Base-by-base conservation (phyloP, 106 monocot species). In the Ottelia alismoides region DNA sequence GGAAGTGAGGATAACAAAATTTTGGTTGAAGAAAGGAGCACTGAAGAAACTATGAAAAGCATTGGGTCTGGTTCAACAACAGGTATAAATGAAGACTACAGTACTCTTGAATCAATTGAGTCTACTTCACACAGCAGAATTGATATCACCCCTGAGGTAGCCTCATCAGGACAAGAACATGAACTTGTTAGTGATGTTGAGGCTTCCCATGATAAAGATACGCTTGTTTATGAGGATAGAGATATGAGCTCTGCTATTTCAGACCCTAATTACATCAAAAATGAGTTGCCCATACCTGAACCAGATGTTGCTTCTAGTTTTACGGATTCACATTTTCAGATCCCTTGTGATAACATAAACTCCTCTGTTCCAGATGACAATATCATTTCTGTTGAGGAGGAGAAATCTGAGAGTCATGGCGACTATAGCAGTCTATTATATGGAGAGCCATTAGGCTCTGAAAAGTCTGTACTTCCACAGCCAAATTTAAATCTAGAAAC, bases 1-100 rank as follows among this genome's bases (percentile, higher is more conserved):
- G 63, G 70, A 53, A 59, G 73, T 71, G 45, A 47, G 31, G 57
- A 22, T 51, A 44, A 22, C 27, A 30, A 70, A 54, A 46, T 26
- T 62, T 31, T 65, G 18, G 32, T 22, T 47, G 55, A 26, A 31
- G 47, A 70, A 28, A 58, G 69, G 28, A 53, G 53, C 40, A 20
- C 10, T 46, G 31, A 35, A 52, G 14, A 18, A 30, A 9, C 31
- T 29, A 56, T 35, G 60, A 27, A 32, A 31, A 49, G 64, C 50
- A 1, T 26, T 20, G 43, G 45, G 47, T 29, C 62, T 29, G 67
- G 70, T 28, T 47, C 29, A 60, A 60, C 69, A 31, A 56, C 80
- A 72, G 73, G 77, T 71, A 69, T 25, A 61, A 47, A 28, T 22
- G 56, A 66, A 55, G 53, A 71, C 28, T 47, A 49, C 64, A 58